A percentile compares a stretch with the other conserved stretches of the same genome.
These are phyloP conservation scores for Xylariaceae sp. DNA, from an alignment of 2,329 filamentous ascomycete genomes.

Conservation along the genomic window DNA sequence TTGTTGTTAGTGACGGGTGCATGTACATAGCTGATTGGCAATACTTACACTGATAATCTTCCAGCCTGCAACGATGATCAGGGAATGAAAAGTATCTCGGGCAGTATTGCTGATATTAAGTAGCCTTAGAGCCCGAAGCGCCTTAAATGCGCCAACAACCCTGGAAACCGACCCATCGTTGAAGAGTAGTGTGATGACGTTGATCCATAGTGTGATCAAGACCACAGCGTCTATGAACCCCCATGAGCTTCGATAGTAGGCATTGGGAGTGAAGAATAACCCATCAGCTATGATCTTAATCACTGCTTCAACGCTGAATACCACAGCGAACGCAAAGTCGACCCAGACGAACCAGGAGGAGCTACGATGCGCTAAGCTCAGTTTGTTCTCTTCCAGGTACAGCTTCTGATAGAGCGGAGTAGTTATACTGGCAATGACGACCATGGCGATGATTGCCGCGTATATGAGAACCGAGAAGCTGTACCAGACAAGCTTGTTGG, in stretches of 20 bases:
- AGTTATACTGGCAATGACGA: slow-evolving; percentile 88
- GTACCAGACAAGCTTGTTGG: slow-evolving; percentile 88
- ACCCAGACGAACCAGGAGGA: slow-evolving; percentile 94
- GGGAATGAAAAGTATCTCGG: slow-evolving; percentile 90
- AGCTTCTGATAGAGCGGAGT: slow-evolving; percentile 91
- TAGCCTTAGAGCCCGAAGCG: slow-evolving; percentile 80
- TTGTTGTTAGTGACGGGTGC: slow-evolving; percentile 15
- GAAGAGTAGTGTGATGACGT: slow-evolving; percentile 75
- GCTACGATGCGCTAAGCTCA: slow-evolving; percentile 43
- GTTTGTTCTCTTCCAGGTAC: slow-evolving; percentile 57
- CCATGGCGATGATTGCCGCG: slow-evolving; percentile 91
- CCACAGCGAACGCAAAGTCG: slow-evolving; percentile 78
- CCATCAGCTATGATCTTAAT: slow-evolving; percentile 96
- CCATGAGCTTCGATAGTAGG: slow-evolving; percentile 94
- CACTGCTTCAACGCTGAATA: slow-evolving; percentile 80
- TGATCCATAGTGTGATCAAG: slow-evolving; percentile 90
- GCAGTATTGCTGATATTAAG: slow-evolving; percentile 96
- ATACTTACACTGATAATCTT: slow-evolving; percentile 75
- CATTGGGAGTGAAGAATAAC: slow-evolving; percentile 94
- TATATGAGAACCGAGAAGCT: slow-evolving; percentile 91
- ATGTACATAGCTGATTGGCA: neutral
- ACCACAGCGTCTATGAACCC: slow-evolving; percentile 92
- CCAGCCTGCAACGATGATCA: slow-evolving; percentile 90
- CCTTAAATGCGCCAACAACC: slow-evolving; percentile 95
- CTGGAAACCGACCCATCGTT: slow-evolving; percentile 81